Conservation (phyloP, 2,329 filamentous ascomycete genomes). For the Colletotrichum liaoningense region DNA sequence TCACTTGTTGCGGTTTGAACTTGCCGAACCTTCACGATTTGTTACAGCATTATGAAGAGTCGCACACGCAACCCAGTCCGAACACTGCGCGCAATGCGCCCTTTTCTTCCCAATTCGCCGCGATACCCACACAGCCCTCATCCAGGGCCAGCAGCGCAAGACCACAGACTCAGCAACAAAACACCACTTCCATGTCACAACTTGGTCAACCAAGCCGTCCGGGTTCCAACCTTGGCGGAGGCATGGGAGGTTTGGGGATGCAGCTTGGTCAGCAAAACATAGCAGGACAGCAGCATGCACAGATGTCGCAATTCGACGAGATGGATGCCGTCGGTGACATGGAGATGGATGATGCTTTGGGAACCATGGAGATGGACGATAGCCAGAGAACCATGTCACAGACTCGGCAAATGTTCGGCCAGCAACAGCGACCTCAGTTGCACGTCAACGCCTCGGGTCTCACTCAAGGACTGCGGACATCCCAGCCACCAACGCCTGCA, state of each 20-base stretch:
- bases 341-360: conserved; percentile 92
- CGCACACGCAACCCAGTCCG: conserved; percentile 79
- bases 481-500: conserved; percentile 87
- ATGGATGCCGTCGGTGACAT: conserved; percentile 92
- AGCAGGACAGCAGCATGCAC: conserved; percentile 50
- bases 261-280: conserved; percentile 47
- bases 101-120: conserved; percentile 52
- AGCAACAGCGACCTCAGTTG: conserved; percentile 76
- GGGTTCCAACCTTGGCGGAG: conserved; percentile 29
- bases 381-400: conserved; percentile 76
- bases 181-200: conserved; percentile 31
- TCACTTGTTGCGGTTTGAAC: conserved; percentile 91
- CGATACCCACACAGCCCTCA: conserved; percentile 28
- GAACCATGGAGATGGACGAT: conserved; percentile 72
- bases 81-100: conserved; percentile 52
- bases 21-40: conserved; percentile 94
- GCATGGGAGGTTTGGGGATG: conserved; percentile 33
- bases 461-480: conserved; percentile 83
- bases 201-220: conserved; percentile 29
- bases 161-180: conserved; percentile 32
- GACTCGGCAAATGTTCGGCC: conserved; percentile 75
- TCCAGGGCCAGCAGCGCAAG: conserved; percentile 34
- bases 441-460: conserved; percentile 84
- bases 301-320: conserved; percentile 67
- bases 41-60: conserved; percentile 95